These are phyloP conservation scores for Meripilus lineatus DNA, from an alignment of 1,284 basidiomycete species.

Conservation along the genomic window DNA sequence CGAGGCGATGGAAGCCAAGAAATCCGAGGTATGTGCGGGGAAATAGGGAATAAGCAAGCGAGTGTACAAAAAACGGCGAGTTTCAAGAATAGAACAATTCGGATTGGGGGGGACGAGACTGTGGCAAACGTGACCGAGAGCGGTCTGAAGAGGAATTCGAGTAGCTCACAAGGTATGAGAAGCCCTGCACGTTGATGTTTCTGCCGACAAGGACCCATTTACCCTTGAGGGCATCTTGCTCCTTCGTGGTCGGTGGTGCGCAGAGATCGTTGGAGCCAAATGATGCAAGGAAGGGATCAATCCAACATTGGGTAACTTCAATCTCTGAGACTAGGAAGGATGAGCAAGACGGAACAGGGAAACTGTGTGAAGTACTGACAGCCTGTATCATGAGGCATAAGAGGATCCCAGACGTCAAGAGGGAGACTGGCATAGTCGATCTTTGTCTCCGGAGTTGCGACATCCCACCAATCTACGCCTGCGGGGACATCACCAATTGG, in stretches of 20 bases:
- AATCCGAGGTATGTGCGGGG: no score
- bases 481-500: slow-evolving; percentile 15
- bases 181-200: slow-evolving; percentile 62
- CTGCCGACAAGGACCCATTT: slow-evolving; percentile 84
- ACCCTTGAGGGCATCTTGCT: slow-evolving; percentile 74
- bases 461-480: slow-evolving; percentile 72
- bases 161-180: slow-evolving; percentile 10
- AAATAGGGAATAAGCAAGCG: no score
- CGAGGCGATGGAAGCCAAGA: no score
- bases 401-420: slow-evolving; percentile 76
- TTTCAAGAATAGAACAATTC: no score
- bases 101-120: no score
- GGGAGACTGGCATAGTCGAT: slow-evolving; percentile 60
- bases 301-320: slow-evolving; percentile 62
- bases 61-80: no score
- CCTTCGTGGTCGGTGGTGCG: slow-evolving; percentile 60
- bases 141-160: neutral
- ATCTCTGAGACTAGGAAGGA: slow-evolving; percentile 69
- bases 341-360: neutral
- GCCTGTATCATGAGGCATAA: slow-evolving; percentile 79
- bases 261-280: slow-evolving; percentile 45
- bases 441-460: slow-evolving; percentile 27
- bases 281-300: slow-evolving; percentile 50
- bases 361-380: slow-evolving; percentile 42
- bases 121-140: neutral